Evolutionary conservation across 1,284 basidiomycete genomes (phyloP), one percentile per base, ranked within the genome.

Genomic region (Tilletia caries): DNA sequence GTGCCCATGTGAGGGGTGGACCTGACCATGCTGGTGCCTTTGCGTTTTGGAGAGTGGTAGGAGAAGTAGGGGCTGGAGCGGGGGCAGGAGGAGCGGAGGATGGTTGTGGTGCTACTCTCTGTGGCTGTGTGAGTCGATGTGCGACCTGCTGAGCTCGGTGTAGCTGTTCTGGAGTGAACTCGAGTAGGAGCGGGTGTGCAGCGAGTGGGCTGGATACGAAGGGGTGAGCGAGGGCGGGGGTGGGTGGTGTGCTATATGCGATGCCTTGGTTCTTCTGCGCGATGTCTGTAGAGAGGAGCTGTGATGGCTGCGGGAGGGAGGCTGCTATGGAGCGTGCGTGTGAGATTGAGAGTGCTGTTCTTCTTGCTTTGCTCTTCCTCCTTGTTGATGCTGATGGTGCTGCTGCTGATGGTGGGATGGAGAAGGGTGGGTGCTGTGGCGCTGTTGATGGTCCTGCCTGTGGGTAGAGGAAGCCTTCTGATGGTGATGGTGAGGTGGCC

Each of bases 11-110:
- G 20, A 18, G n/a, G 8, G 58, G 58, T 10, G 15, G 58, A 6
- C n/a, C n/a, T 60, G 58, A 18, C 48, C 48, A 50, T 50, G 48
- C 48, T 50, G 48, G 23, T 50, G 20, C 48, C 20, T 34, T 60
- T 60, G 54, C 10, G n/a, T 32, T 60, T 29, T 5, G 18, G 25
- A 29, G 27, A 29, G 54, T 23, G 25, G 8, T 34, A 25, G 13
- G 12, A n/a, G 48, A 50, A 50, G 48, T 8, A 13, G 48, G 20
- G 1, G 48, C 8, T 50, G 48, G 20, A 50, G 48, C 13, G 18
- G n/a, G n/a, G n/a, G n/a, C n/a, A n/a, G n/a, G n/a, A n/a, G n/a
- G n/a, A n/a, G n/a, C n/a, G n/a, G n/a, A n/a, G n/a, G n/a, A n/a
- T n/a, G n/a, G n/a, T n/a, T n/a, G n/a, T n/a, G n/a, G n/a, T n/a